Evolutionary conservation across 345 rosid species (phyloP), one percentile per base, ranked within the genome.

Genomic region (Corymbia maculata): DNA sequence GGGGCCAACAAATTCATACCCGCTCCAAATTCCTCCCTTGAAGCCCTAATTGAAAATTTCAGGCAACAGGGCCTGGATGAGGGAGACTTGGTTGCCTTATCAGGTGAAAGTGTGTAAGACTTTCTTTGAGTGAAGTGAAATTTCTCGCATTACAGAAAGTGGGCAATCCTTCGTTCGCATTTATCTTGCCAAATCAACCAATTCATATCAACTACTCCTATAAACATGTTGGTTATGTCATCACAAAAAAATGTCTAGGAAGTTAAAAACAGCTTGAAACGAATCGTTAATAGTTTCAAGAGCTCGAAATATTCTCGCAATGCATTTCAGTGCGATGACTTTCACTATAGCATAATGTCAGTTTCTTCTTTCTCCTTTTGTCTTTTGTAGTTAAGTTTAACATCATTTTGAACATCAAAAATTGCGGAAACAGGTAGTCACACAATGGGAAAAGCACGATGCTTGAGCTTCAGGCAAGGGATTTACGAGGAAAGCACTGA

Each of bases 361-460:
- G 26, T 42, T 75, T 42, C 49, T 75, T 75, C 82, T 75, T 75
- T 49, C 44, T 68, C 82, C 49, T 16, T 68, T 19, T 21, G 13
- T 36, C 9, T 70, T 42, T 36, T 13, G 9, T 19, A 55, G 57
- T 17, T 70, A 42, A 19, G 49, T 75, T 57, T 75, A 42, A 75
- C 28, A 21, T 45, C 22, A 49, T 75, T 42, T 19, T 42, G 49
- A 36, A 19, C 24, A 22, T 36, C 8, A 1, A 75, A 75, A 75
- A 19, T 26, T 75, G 45, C 49, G 86, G 45, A 66, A 32, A 66
- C 90, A 93, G 94, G 98, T 0, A 91, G 96, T 86, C 99, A 96
- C 86, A 97, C 97, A 14, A 88, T 97, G 86, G 98, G 99, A 28
- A 92, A 90, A 86, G 98, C 98, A 70, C 94, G 96, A 90, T 96